phyloP scores from a whole-genome alignment of 306 rosid species.

The Begonia peltatifolia region DNA sequence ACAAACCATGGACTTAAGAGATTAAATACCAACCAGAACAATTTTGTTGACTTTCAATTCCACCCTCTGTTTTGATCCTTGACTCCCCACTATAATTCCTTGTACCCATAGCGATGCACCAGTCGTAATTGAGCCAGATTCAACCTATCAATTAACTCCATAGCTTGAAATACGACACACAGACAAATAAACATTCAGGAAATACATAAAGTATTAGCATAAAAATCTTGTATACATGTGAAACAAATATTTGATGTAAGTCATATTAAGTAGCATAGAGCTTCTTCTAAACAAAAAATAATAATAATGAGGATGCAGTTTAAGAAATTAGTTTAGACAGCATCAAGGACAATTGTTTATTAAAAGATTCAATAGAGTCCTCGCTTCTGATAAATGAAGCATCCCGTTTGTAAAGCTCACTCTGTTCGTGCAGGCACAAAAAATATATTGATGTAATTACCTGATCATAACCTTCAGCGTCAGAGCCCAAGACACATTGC shows the following conservation, averaged over 20 bases:
- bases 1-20: not conserved
- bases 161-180: slow-evolving; percentile 19
- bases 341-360: too few species aligned
- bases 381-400: too few species aligned
- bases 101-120: slow-evolving; percentile 91
- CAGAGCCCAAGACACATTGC: slow-evolving; percentile 74
- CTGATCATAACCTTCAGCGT: slow-evolving; percentile 74
- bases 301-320: not conserved
- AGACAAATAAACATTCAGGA: slow-evolving; percentile 7
- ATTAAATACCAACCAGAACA: slow-evolving; percentile 51
- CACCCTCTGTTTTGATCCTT: slow-evolving; percentile 83
- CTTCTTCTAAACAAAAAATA: not conserved
- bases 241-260: too few species aligned
- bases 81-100: slow-evolving; percentile 67
- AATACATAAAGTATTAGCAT: not conserved
- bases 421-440: not conserved
- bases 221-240: not conserved
- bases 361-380: too few species aligned
- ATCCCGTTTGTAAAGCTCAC: not conserved
- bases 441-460: slow-evolving; percentile 13
- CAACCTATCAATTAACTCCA: slow-evolving; percentile 50
- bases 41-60: slow-evolving; percentile 78
- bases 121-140: slow-evolving; percentile 56
- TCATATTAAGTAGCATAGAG: too few species aligned
- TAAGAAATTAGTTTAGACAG: not conserved